Percentiles rank a stretch among this genome's conserved stretches.
Conservation (phyloP, 352 stramenopile genomes). For the Phytopythium oedochilum region DNA sequence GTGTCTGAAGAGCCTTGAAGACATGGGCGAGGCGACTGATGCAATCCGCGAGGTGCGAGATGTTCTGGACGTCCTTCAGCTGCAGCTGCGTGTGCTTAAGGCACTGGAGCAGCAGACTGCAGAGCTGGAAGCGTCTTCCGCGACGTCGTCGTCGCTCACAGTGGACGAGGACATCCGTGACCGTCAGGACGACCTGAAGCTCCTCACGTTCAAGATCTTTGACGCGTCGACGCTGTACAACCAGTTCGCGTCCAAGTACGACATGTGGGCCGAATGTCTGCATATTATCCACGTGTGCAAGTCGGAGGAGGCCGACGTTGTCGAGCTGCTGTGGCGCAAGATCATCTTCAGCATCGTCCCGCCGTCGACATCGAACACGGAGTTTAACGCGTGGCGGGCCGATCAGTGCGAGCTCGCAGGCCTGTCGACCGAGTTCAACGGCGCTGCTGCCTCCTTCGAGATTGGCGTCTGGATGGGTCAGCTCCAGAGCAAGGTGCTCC, state of each 20-base stretch:
- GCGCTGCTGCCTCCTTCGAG: conserved; percentile 50
- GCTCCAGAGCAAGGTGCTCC: conserved; percentile 70
- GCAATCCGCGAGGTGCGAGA: conserved; percentile 78
- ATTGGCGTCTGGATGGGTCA: conserved; percentile 79
- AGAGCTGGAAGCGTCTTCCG: conserved; percentile 48
- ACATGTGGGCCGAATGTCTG: conserved; percentile 85
- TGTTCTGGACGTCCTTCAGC: conserved; percentile 74
- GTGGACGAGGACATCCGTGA: conserved; percentile 41
- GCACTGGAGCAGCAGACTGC: conserved; percentile 62
- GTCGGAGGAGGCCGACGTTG: conserved; percentile 72
- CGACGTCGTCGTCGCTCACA: conserved; percentile 14
- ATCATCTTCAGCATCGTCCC: conserved; percentile 73
- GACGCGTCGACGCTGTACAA: conserved; percentile 85
- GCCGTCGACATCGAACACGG: conserved; percentile 44
- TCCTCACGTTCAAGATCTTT: conserved; percentile 74
- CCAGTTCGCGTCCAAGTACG: conserved; percentile 79
- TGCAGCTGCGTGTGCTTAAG: conserved; percentile 82
- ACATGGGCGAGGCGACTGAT: conserved; percentile 61
- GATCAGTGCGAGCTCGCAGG: conserved; percentile 61
- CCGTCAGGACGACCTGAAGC: conserved; percentile 52
- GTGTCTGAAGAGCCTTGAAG: conserved; percentile 75
- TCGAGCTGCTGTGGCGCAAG: conserved; percentile 63
- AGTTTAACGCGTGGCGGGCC: conserved; percentile 74
- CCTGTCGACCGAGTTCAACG: conserved; percentile 28
- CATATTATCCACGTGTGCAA: conserved; percentile 85